These are phyloP conservation scores for Multifurca ochricompacta DNA, from an alignment of 768 basidiomycete genomes.

Conservation along the genomic window DNA sequence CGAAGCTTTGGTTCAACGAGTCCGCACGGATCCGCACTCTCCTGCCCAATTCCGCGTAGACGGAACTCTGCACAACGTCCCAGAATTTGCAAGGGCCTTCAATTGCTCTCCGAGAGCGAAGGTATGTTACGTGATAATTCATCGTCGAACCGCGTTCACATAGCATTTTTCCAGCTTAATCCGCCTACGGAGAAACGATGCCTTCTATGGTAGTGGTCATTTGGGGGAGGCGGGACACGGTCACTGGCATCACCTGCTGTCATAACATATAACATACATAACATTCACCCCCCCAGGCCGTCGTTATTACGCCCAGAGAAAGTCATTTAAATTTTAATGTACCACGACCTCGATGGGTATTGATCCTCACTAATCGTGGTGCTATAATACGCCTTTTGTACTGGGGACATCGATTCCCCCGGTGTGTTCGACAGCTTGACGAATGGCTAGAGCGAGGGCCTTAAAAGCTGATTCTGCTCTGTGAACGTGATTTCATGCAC, in stretches of 20 bases:
- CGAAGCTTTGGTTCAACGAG: conserved; percentile 67
- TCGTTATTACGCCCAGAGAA: background rate
- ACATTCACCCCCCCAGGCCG: background rate
- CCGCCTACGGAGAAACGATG: conserved; percentile 76
- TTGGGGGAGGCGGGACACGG: too few relatives aligned
- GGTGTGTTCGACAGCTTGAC: conserved; percentile 87
- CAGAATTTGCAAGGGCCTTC: conserved; percentile 84
- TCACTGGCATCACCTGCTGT: background rate
- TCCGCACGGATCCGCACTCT: conserved; percentile 86
- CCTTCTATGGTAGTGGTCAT: conserved; percentile 52
- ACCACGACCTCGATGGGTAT: background rate
- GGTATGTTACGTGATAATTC: conserved; percentile 36
- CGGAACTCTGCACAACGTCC: conserved; percentile 81
- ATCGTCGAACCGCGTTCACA: background rate
- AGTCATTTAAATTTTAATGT: too few relatives aligned
- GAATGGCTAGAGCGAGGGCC: conserved; percentile 90
- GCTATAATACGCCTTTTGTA: conserved; percentile 87
- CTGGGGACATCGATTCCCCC: conserved; percentile 89
- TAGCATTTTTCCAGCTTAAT: conserved; percentile 50
- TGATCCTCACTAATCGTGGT: background rate
- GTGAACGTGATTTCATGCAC: conserved; percentile 1
- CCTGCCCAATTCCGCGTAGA: conserved; percentile 73
- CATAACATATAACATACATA: background rate
- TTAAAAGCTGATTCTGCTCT: conserved; percentile 99
- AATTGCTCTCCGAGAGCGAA: conserved; percentile 69